Evolutionary conservation across 805 yeast genomes (phyloP).

Genomic region (Wickerhamiella cacticola): DNA sequence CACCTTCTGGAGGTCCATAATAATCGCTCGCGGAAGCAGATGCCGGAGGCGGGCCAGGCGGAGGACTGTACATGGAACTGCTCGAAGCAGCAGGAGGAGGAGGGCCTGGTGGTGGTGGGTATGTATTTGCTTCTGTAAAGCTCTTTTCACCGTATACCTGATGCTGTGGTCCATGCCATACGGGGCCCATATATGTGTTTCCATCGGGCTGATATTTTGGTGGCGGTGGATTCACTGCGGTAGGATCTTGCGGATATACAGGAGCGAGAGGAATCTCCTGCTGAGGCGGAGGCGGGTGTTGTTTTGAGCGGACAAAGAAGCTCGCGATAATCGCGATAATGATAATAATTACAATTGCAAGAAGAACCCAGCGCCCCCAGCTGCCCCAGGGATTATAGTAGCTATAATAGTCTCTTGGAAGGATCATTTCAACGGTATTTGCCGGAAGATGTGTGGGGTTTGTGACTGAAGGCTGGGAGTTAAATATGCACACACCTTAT

Average conservation of each 20-base stretch:
- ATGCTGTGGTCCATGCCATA: conserved; percentile 1
- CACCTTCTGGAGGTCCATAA: neutral
- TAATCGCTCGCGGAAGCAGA: neutral
- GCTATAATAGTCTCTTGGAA: neutral
- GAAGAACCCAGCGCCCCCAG: conserved; percentile 11
- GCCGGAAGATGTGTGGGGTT: neutral
- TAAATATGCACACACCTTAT: no score
- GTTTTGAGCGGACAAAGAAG: neutral
- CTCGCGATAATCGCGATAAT: neutral
- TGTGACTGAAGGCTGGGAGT: no score
- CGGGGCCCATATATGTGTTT: conserved; percentile 5
- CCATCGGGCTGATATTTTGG: conserved; percentile 11
- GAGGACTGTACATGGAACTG: conserved; percentile 3
- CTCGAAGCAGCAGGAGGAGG: neutral
- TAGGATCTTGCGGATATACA: conserved; percentile 5
- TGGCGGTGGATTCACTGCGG: neutral
- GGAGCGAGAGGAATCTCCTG: conserved; percentile 8
- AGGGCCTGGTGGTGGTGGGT: conserved; percentile 7
- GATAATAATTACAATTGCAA: conserved; percentile 6
- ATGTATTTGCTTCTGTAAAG: neutral
- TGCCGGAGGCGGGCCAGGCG: conserved; percentile 4
- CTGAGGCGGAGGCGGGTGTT: neutral
- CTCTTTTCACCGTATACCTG: conserved; percentile 8
- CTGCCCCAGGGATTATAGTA: conserved; percentile 6
- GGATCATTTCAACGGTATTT: no score